These are phyloP conservation scores for Clarireedia paspali DNA, from an alignment of 2,329 filamentous ascomycete genomes.

Conservation along the genomic window DNA sequence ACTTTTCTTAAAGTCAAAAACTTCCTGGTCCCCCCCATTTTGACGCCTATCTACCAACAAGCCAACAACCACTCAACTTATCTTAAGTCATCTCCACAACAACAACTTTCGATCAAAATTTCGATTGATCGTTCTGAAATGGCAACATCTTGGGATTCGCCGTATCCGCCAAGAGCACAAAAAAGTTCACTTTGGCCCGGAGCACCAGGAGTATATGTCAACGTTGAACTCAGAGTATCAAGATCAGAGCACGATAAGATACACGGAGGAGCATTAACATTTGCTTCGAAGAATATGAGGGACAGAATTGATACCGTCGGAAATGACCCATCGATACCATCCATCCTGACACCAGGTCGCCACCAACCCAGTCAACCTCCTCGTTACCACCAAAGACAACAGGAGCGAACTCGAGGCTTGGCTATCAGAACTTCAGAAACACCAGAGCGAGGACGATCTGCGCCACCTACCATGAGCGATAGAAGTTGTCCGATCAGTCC, in stretches of 20 bases:
- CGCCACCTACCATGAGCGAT: constrained; percentile 22
- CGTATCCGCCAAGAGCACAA: constrained; percentile 8
- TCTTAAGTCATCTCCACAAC: not conserved
- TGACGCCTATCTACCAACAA: not conserved
- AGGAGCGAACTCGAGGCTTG: constrained; percentile 10
- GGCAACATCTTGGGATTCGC: not conserved
- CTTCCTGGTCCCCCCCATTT: not conserved
- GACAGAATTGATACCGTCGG: constrained; percentile 9
- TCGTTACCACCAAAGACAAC: constrained; percentile 1
- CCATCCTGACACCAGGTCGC: constrained; percentile 2
- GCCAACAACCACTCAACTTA: not conserved
- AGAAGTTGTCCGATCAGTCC: constrained; percentile 13
- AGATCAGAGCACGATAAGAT: constrained; percentile 17
- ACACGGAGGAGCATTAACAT: constrained; percentile 21
- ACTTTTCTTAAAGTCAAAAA: constrained; percentile 3
- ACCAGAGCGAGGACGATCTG: constrained; percentile 21
- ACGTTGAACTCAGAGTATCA: constrained; percentile 26
- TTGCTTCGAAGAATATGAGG: constrained; percentile 23
- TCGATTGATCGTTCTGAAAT: not conserved
- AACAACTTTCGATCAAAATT: not conserved
- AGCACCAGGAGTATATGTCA: constrained; percentile 22
- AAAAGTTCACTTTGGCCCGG: not conserved
- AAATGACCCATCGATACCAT: constrained; percentile 1
- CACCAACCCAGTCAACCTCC: not conserved
- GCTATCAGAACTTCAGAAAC: constrained; percentile 3